Base-by-base conservation (phyloP, 306 rosid genomes). In the Cicer cuneatum region DNA sequence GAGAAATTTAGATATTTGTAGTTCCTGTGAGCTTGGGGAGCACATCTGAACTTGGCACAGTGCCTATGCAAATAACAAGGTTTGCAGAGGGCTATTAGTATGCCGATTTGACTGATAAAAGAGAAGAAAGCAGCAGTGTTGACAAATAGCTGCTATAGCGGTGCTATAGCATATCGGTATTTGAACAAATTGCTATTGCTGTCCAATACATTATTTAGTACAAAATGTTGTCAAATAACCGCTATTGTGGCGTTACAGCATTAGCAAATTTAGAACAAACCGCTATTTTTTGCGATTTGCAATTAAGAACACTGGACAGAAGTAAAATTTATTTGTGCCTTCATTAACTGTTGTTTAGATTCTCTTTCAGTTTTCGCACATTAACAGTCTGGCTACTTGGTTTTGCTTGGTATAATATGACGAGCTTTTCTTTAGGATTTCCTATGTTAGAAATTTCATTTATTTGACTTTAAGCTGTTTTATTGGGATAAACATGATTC, bases 1-100 rank as follows among this genome's bases (percentile, higher is more conserved):
- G 51, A 24, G 19, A 57, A 19, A 69, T 77, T 40, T n/a, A 16
- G 40, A 69, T 69, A 48, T 33, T 35, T 66, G 47, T 54, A 62
- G 64, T 41, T 65, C 3, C 45, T 75, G 33, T 37, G 52, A 48
- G 45, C 56, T n/a, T 42, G 33, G 45, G 67, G 39, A 58, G 46
- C 8, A 42, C 46, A 42, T 45, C 6, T 43, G 35, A 33, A 42
- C 1, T 10, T 57, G 66, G 24, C 29, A 72, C 14, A 41, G 42
- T 24, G 41, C 42, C 39, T 57, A 13, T 7, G 37, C 68, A 43
- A 40, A 29, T 37, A 9, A 14, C 57, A 43, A 39, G 35, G 33
- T 57, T 72, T 43, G 45, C 66, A 8, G 15, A 71, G 24, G n/a
- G 40, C 3, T 56, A n/a, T 49, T 45, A 33, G 33, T 29, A 29